A percentile compares a stretch with the other conserved stretches of the same genome.
Evolutionary conservation across 2,329 filamentous ascomycete species (phyloP).

Genomic region (Trichoderma koningiopsis): DNA sequence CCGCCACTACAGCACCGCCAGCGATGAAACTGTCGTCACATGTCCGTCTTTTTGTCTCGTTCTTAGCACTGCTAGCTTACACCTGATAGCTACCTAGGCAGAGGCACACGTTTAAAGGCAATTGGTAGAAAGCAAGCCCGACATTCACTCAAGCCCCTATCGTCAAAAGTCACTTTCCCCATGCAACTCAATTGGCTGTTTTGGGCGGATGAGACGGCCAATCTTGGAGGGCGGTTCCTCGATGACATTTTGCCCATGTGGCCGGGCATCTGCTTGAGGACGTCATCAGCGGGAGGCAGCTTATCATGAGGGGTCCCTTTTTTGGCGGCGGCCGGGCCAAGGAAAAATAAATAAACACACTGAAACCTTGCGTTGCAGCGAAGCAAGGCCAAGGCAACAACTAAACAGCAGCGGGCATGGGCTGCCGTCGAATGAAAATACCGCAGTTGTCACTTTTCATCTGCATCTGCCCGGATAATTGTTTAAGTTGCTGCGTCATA

Average conservation of each 20-base stretch:
- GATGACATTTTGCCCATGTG: not conserved
- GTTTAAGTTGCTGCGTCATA: constrained; percentile 6
- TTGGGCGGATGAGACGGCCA: not conserved
- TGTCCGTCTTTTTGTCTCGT: not conserved
- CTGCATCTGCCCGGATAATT: not conserved
- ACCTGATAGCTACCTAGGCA: not conserved
- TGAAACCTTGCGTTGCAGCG: constrained; percentile 11
- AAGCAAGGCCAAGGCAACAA: not conserved
- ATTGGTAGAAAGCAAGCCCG: not conserved
- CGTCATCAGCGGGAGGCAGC: constrained; percentile 22
- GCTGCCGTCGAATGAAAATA: not conserved
- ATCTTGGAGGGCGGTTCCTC: not conserved
- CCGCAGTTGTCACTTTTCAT: not conserved
- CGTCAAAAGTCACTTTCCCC: not conserved
- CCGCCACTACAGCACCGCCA: not conserved
- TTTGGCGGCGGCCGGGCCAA: not conserved
- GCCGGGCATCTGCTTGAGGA: constrained; percentile 8
- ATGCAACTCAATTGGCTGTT: constrained; percentile 3
- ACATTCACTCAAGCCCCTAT: not conserved
- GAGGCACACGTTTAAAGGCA: not conserved
- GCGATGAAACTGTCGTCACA: constrained; percentile 6
- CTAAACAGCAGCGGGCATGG: not conserved
- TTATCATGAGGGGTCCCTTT: constrained; percentile 7
- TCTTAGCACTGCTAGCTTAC: not conserved
- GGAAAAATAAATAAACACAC: not conserved